A percentile compares a stretch with the other conserved stretches of the same genome.
phyloP scores from a whole-genome alignment of 768 basidiomycete species.

The Asterophora parasitica region DNA sequence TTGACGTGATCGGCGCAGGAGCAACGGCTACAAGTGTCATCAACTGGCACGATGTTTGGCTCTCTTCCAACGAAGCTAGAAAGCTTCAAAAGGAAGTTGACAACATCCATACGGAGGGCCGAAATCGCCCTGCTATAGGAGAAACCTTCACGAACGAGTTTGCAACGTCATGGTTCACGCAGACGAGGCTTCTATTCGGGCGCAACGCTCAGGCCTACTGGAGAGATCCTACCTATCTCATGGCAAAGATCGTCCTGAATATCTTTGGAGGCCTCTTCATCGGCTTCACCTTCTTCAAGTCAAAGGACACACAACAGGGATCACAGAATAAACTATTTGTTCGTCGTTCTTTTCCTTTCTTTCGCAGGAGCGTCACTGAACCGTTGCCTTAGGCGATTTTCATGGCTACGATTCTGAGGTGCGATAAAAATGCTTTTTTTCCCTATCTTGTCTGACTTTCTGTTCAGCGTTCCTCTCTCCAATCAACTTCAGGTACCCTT shows the following conservation, averaged over 20 bases:
- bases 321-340: slow-evolving; percentile 67
- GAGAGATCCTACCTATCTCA: slow-evolving; percentile 54
- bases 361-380: background rate
- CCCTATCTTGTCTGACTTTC: background rate
- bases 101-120: slow-evolving; percentile 45
- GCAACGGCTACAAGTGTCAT: slow-evolving; percentile 48
- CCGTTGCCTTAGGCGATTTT: slow-evolving; percentile 39
- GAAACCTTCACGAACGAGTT: slow-evolving; percentile 39
- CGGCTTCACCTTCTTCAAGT: slow-evolving; percentile 59
- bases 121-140: slow-evolving; percentile 31
- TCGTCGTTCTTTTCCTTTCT: slow-evolving; percentile 21
- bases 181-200: slow-evolving; percentile 37
- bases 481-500: slow-evolving; percentile 64
- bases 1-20: slow-evolving; percentile 74
- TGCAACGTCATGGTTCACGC: slow-evolving; percentile 50
- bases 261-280: slow-evolving; percentile 52
- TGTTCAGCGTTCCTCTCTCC: slow-evolving; percentile 42
- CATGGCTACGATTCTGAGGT: slow-evolving; percentile 47
- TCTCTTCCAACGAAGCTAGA: slow-evolving; percentile 40
- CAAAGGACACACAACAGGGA: slow-evolving; percentile 49
- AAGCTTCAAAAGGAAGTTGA: slow-evolving; percentile 36
- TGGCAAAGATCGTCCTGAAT: slow-evolving; percentile 55
- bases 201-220: slow-evolving; percentile 47
- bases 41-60: slow-evolving; percentile 62
- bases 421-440: background rate